These are phyloP conservation scores for Ceratobasidium sp. DNA, from an alignment of 1,284 basidiomycete species.

Conservation along the genomic window DNA sequence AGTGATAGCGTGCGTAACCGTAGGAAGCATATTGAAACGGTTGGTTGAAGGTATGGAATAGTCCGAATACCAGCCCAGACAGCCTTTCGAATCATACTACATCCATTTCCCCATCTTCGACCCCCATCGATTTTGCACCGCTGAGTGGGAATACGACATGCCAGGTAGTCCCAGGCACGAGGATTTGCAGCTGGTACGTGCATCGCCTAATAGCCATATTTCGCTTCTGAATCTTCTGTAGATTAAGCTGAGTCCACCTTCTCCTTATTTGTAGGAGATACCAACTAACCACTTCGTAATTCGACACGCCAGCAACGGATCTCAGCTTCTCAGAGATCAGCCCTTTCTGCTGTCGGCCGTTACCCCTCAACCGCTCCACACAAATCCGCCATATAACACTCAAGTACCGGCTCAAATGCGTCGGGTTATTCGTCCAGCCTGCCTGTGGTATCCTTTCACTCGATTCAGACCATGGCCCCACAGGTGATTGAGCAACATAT, in stretches of 20 bases:
- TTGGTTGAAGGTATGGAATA: constrained; percentile 69
- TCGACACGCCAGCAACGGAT: constrained; percentile 66
- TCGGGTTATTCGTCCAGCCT: constrained; percentile 25
- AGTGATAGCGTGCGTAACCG: constrained; percentile 52
- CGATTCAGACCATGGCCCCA: constrained; percentile 30
- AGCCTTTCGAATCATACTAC: constrained; percentile 65
- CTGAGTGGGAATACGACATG: constrained; percentile 64
- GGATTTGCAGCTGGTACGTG: constrained; percentile 61
- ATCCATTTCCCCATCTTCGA: constrained; percentile 70
- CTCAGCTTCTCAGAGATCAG: constrained; percentile 52
- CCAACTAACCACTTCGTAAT: constrained; percentile 25
- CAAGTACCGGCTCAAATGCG: constrained; percentile 21
- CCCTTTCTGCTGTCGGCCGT: constrained; percentile 53
- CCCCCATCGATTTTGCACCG: constrained; percentile 64
- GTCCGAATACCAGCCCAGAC: constrained; percentile 58
- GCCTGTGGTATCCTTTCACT: constrained; percentile 18
- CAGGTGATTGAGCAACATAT: constrained; percentile 26
- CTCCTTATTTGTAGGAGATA: constrained; percentile 29
- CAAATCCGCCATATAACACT: not conserved
- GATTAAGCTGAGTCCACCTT: not conserved
- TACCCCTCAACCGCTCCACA: constrained; percentile 34
- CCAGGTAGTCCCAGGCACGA: constrained; percentile 54
- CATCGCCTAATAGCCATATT: constrained; percentile 42
- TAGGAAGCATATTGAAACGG: constrained; percentile 39
- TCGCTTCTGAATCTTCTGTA: constrained; percentile 3